Base-by-base conservation (phyloP, 179 eudicot genomes). In the Heliamphora pulchella region DNA sequence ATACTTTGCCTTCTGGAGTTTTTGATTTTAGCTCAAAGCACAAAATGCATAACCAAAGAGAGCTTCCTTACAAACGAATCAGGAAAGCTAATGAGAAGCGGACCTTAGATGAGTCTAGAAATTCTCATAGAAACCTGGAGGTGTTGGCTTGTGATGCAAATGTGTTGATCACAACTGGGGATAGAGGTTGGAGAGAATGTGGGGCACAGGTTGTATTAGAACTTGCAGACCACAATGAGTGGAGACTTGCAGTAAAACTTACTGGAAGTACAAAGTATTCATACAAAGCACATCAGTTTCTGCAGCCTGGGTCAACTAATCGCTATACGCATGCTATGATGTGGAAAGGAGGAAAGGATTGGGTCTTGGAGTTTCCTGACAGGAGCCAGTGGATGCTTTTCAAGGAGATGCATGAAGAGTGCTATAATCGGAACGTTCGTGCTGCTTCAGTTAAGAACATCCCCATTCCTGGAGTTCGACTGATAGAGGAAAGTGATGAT, bases 301-400 rank as follows among this genome's bases (percentile, higher is more conserved):
- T 93, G 81, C 97, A 91, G 86, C 89, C 95, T 54, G 97, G 97
- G 80, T 83, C 95, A 71, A 87, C 94, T 50, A 93, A 95, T 78
- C 97, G 98, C 76, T 92, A 87, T 81, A 93, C 98, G 48, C 98
- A 93, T 91, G 98, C 92, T 48, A 95, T 95, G 98, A 93, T 93
- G 97, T 95, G 98, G 97, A 93, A 91, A 85, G 98, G 97, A 74
- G 97, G 92, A 61, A 93, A 95, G 81, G 98, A 95, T 81, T 93
- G 98, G 97, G 86, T 83, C 75, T 81, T 95, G 86, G 98, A 93
- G 85, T 95, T 95, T 80, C 90, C 93, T 14, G 96, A 95, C 72
- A 85, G 98, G 84, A 85, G 89, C 80, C 98, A 93, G 78, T 95
- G 98, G 98, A 78, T 82, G 80, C 83, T 84, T 75, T 95, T 95